These are phyloP conservation scores for Tetrahymena borealis DNA, from an alignment of 73 alveolate species.

Conservation along the genomic window DNA sequence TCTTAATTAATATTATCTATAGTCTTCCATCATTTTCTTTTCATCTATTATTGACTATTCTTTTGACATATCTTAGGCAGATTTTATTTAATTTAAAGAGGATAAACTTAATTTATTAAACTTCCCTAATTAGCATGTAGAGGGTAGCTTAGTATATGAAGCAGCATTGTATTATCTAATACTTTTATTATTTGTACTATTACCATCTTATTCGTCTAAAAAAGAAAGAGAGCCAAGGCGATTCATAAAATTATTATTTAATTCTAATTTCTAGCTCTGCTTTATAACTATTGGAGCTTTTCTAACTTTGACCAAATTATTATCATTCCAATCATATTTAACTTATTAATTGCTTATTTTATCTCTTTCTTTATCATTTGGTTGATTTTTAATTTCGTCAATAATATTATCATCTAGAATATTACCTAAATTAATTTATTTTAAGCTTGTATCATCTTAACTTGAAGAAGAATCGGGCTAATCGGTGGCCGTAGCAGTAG, in stretches of 20 bases:
- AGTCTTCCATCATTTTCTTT: not conserved
- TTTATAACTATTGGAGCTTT: not conserved
- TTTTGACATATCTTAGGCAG: not conserved
- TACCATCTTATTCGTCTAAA: not conserved
- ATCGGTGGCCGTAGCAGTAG: not conserved
- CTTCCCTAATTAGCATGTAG: not conserved
- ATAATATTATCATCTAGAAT: not conserved
- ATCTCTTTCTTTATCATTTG: not conserved
- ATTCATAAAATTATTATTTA: not conserved
- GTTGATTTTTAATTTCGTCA: not conserved
- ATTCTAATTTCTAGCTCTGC: not conserved
- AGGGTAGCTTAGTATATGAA: not conserved
- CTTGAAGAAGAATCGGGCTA: not conserved
- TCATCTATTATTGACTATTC: not conserved
- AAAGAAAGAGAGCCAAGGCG: not conserved
- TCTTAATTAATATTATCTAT: not conserved
- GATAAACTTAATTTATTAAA: not conserved
- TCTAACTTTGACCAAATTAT: too few relatives aligned
- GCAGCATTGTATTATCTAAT: not conserved
- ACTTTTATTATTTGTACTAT: not conserved
- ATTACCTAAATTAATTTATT: not conserved
- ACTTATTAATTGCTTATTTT: not conserved
- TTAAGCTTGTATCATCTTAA: not conserved
- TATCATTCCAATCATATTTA: not conserved
- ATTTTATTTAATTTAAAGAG: not conserved